A percentile compares a stretch with the other conserved stretches of the same genome.
These are phyloP conservation scores for Pseudovirgaria hyperparasitica DNA, from an alignment of 2,329 filamentous ascomycete genomes.

Conservation along the genomic window DNA sequence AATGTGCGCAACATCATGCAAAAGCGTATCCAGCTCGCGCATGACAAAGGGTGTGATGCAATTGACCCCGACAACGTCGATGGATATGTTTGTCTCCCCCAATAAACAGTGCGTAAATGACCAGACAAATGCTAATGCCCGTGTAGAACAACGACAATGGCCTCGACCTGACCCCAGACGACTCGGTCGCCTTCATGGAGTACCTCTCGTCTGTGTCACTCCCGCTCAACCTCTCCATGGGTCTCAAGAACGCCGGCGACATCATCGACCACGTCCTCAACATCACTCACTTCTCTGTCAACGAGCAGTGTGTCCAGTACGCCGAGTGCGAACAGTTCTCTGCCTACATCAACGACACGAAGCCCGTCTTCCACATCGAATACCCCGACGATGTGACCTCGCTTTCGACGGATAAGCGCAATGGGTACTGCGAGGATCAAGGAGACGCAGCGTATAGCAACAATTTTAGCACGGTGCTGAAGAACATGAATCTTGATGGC, in stretches of 20 bases:
- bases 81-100: conserved; percentile 37
- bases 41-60: conserved; percentile 51
- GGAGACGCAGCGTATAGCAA: conserved; percentile 27
- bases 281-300: conserved; percentile 52
- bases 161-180: conserved; percentile 41
- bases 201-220: conserved; percentile 47
- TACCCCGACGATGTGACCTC: conserved; percentile 38
- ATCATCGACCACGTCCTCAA: conserved; percentile 42
- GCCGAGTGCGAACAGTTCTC: conserved; percentile 46
- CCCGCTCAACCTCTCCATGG: conserved; percentile 44
- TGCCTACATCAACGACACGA: conserved; percentile 45
- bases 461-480: conserved; percentile 51
- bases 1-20: conserved; percentile 54
- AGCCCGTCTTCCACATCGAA: conserved; percentile 64
- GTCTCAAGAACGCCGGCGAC: conserved; percentile 54
- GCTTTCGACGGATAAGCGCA: conserved; percentile 4
- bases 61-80: conserved; percentile 63
- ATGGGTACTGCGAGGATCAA: conserved; percentile 29
- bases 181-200: conserved; percentile 46
- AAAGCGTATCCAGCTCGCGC: conserved; percentile 45
- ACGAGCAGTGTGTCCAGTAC: conserved; percentile 55
- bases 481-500: conserved; percentile 50
- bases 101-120: conserved; percentile 1
- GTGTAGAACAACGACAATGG: conserved; percentile 44
- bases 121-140: conserved; percentile 3